These are phyloP conservation scores for Jaminaea rosea DNA, from an alignment of 1,284 basidiomycete genomes.

Conservation along the genomic window DNA sequence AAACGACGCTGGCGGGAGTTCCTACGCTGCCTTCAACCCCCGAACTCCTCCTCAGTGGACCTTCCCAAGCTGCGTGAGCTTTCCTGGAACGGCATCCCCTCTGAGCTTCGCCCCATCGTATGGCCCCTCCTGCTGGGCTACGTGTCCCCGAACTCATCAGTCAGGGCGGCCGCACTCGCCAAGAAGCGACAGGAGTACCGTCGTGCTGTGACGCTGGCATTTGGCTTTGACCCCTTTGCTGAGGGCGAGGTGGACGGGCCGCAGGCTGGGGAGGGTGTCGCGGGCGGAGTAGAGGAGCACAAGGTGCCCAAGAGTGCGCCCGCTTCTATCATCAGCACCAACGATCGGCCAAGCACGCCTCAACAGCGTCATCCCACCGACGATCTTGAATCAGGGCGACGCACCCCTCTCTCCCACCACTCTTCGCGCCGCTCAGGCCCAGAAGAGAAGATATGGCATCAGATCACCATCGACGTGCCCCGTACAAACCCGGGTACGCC, in stretches of 20 bases:
- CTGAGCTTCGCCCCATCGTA: constrained; percentile 75
- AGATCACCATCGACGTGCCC: constrained; percentile 46
- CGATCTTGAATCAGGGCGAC: no score
- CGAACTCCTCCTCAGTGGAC: constrained; percentile 14
- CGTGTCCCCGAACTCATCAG: constrained; percentile 71
- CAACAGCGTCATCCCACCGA: background rate
- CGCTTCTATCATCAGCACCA: no score
- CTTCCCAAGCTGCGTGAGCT: constrained; percentile 70
- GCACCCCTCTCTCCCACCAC: background rate
- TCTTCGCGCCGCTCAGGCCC: constrained; percentile 13
- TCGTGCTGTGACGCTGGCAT: constrained; percentile 81
- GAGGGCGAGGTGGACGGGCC: no score
- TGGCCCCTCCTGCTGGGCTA: constrained; percentile 88
- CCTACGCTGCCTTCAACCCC: constrained; percentile 18
- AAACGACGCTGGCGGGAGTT: constrained; percentile 25
- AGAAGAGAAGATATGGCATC: constrained; percentile 44
- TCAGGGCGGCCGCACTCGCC: constrained; percentile 66
- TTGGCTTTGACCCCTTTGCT: constrained; percentile 45
- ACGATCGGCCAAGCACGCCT: no score
- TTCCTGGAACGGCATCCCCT: constrained; percentile 90
- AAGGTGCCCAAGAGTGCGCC: background rate
- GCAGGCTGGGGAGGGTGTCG: constrained; percentile 54
- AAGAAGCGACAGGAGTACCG: constrained; percentile 88
- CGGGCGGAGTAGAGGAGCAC: background rate
- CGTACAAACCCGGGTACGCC: constrained; percentile 44